Evolutionary conservation across 257 asterid genomes (phyloP).

Genomic region (Pogostemon cablin): DNA sequence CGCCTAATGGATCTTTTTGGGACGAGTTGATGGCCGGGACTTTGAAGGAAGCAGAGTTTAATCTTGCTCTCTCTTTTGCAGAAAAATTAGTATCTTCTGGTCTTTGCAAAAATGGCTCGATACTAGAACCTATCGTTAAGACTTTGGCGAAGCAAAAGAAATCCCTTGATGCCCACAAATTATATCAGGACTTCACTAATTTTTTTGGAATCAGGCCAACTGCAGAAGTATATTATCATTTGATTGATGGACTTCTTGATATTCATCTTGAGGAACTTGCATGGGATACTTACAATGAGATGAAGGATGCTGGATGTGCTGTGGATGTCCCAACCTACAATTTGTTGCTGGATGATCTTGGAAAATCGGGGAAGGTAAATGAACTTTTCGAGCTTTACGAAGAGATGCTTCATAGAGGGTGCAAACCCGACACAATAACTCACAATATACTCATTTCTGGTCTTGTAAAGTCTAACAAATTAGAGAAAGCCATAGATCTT

Average conservation of each 20-base stretch:
- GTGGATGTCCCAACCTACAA: slow-evolving; percentile 75
- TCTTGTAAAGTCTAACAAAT: slow-evolving; percentile 68
- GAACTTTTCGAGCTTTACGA: slow-evolving; percentile 67
- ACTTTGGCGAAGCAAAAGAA: slow-evolving; percentile 70
- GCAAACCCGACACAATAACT: slow-evolving; percentile 67
- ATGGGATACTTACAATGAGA: slow-evolving; percentile 65
- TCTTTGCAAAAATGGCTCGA: slow-evolving; percentile 69
- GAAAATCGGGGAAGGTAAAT: slow-evolving; percentile 68
- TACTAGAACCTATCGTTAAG: slow-evolving; percentile 66
- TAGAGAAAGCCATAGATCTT: slow-evolving; percentile 71
- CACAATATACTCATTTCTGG: slow-evolving; percentile 85
- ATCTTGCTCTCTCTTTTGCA: slow-evolving; percentile 57
- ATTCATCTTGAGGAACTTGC: slow-evolving; percentile 63
- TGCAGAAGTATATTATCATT: slow-evolving; percentile 54
- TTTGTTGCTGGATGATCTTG: slow-evolving; percentile 81
- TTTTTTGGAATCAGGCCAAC: slow-evolving; percentile 55
- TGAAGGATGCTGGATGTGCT: slow-evolving; percentile 67
- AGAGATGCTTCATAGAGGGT: slow-evolving; percentile 77
- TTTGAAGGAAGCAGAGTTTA: slow-evolving; percentile 63
- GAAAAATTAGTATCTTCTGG: slow-evolving; percentile 57
- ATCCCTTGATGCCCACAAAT: slow-evolving; percentile 63
- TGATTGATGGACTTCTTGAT: slow-evolving; percentile 79
- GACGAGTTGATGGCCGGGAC: slow-evolving; percentile 65
- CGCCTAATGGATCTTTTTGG: slow-evolving; percentile 59
- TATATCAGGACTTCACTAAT: slow-evolving; percentile 58